Base-by-base conservation (phyloP, 73 alveolate species). In the Uronychia setigera region DNA sequence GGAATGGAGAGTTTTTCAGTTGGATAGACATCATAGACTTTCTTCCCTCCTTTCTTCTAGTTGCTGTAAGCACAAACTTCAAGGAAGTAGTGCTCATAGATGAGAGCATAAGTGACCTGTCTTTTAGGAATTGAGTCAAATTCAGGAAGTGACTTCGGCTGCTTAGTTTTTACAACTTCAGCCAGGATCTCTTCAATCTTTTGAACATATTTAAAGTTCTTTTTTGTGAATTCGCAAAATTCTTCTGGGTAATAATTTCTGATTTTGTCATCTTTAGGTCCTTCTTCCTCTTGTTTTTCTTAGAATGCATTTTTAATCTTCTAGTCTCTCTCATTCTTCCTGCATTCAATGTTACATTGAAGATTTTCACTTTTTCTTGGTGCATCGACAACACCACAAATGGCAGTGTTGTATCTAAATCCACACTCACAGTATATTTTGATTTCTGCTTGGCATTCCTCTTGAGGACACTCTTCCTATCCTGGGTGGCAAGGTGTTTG, bases 391-490 rank as follows among this genome's bases (percentile, higher is more conserved):
- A 30, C 59, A 46, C 92, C 87, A 60, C 95, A 91, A 78, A 80
- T 91, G 1, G 82, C 84, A 34, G 81, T 67, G 5, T 88, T 77
- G 67, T 80, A 91, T 67, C 98, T 79, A 77, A 81, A 83, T 1
- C 95, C 94, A 80, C 98, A 94, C 34, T 79, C 83, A 76, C 98
- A 94, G 27, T 75, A 86, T 27, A 92, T 77, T 78, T 93, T 81
- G 28, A 94, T 84, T 83, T 94, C 95, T 0, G 94, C 95, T 60
- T 88, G 91, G 31, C 98, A 94, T n/a, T 95, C 95, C 29, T 33
- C 85, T 57, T 82, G 84, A 0, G 96, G 96, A 74, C 98, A 94
- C 27, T 82, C 85, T 1, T 81, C 67, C 28, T 76, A n/a, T n/a
- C n/a, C 88, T n/a, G 94, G 94, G 82, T 94, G 98, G 74, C 98